A percentile compares a stretch with the other conserved stretches of the same genome.
phyloP scores from a whole-genome alignment of 2,329 filamentous ascomycete species.

The Neopestalotiopsis clavispora region DNA sequence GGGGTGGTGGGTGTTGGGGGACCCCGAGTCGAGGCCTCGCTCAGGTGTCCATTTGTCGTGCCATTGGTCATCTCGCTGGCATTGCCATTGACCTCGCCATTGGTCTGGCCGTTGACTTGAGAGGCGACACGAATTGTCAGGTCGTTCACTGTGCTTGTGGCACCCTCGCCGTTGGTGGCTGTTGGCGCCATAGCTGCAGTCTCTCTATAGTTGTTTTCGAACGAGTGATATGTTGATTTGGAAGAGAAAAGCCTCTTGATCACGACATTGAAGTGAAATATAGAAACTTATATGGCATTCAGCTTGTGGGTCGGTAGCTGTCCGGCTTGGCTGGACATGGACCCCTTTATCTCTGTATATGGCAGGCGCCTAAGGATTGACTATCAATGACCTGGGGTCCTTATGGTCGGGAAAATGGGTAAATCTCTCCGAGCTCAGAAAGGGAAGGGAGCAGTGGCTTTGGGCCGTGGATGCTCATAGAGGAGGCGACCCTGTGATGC shows the following conservation, averaged over 20 bases:
- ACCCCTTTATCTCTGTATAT: constrained; percentile 22
- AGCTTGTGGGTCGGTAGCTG: constrained; percentile 1
- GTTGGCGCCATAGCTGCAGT: constrained; percentile 35
- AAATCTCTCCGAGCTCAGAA: constrained; percentile 36
- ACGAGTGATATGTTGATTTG: constrained; percentile 24
- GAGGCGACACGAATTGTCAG: constrained; percentile 30
- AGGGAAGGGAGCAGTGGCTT: constrained; percentile 25
- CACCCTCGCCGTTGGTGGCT: constrained; percentile 31
- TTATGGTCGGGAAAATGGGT: constrained; percentile 32
- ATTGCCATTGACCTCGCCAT: constrained; percentile 22
- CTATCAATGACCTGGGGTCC: constrained; percentile 19
- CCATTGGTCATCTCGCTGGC: constrained; percentile 30
- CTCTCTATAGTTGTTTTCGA: constrained; percentile 23
- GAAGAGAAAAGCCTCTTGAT: constrained; percentile 19
- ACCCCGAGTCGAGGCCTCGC: constrained; percentile 23
- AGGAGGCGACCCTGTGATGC: constrained; percentile 21
- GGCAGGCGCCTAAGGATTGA: constrained; percentile 16
- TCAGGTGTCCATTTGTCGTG: constrained; percentile 17
- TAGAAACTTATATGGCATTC: constrained; percentile 30
- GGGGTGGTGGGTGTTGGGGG: constrained; percentile 2
- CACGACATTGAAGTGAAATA: constrained; percentile 23
- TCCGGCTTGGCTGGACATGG: constrained; percentile 16
- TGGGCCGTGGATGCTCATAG: constrained; percentile 22
- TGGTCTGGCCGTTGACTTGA: constrained; percentile 33
- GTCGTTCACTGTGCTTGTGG: constrained; percentile 28